These are phyloP conservation scores for Lentinus brumalis DNA, from an alignment of 768 basidiomycete genomes.

Conservation along the genomic window DNA sequence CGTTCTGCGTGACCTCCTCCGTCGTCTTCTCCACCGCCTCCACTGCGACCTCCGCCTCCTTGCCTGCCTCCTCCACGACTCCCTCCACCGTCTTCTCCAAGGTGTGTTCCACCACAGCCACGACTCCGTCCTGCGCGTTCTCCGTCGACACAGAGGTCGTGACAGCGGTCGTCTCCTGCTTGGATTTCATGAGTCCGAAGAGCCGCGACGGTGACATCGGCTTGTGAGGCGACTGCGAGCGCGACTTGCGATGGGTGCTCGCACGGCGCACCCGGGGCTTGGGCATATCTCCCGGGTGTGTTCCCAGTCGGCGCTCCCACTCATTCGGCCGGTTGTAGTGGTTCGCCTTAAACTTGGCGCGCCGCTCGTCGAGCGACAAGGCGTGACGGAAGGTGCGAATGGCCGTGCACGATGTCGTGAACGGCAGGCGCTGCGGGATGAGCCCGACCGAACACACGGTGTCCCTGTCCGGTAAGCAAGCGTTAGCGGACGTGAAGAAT, in stretches of 20 bases:
- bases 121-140: background rate
- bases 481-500: background rate
- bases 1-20: background rate
- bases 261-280: constrained; percentile 1
- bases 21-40: background rate
- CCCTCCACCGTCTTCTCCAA: background rate
- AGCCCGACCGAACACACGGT: constrained; percentile 71
- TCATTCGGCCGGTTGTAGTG: constrained; percentile 31
- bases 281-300: constrained; percentile 54
- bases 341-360: constrained; percentile 53
- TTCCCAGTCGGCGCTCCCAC: constrained; percentile 45
- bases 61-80: background rate
- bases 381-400: constrained; percentile 74
- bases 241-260: background rate
- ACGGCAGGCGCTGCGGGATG: constrained; percentile 63
- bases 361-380: constrained; percentile 69
- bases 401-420: constrained; percentile 60
- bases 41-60: background rate
- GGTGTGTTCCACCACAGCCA: background rate
- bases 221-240: background rate
- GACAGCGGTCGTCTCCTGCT: background rate
- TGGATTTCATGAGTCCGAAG: background rate
- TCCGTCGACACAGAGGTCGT: constrained; percentile 15
- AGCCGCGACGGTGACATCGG: constrained; percentile 2
- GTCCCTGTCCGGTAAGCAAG: constrained; percentile 47